Base-by-base conservation (phyloP, 805 yeast genomes). In the Saturnispora kantuleensis region DNA sequence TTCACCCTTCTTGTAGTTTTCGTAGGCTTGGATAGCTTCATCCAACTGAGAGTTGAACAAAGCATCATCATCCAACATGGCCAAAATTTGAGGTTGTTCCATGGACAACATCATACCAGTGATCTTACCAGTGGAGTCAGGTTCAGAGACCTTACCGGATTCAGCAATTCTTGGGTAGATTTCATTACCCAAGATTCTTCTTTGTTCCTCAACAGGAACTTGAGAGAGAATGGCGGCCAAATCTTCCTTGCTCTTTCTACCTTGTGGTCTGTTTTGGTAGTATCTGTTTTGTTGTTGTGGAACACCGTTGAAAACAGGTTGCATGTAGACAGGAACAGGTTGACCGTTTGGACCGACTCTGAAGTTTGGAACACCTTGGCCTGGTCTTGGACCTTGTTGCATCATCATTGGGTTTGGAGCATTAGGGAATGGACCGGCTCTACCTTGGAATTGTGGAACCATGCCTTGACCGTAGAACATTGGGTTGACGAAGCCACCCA, bases 51-150 rank as follows among this genome's bases (percentile, higher is more conserved):
- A 79, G 72, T 81, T 81, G 74, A 93, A 85, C 56, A 83, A 77
- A 58, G 79, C 88, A 53, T 87, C 96, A 65, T 89, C 93, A 63
- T 86, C 94, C 66, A 87, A 78, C 66, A 90, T 75, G 50, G 84
- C 83, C 61, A 89, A 70, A 58, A 93, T 84, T 71, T 90, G 96
- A 60, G 79, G 79, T 69, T 84, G 85, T 63, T 88, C 94, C 79
- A 90, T 80, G 65, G 89, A 96, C 63, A 93, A 78, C 74, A 93
- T 79, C 97, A 93, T 93, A 74, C 97, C 97, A 55, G 98, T 93
- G 66, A 93, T 86, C 75, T 89, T 90, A 72, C 96, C 96, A 56
- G 97, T 97, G 61, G 95, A 87, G 70, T 88, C 96, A 48, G 83
- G 84, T 63, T 88, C 95, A 58, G 80, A 79, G 59, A 89, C 86